These are phyloP conservation scores for Fistulina hepatica DNA, from an alignment of 1,284 basidiomycete species.

Conservation along the genomic window DNA sequence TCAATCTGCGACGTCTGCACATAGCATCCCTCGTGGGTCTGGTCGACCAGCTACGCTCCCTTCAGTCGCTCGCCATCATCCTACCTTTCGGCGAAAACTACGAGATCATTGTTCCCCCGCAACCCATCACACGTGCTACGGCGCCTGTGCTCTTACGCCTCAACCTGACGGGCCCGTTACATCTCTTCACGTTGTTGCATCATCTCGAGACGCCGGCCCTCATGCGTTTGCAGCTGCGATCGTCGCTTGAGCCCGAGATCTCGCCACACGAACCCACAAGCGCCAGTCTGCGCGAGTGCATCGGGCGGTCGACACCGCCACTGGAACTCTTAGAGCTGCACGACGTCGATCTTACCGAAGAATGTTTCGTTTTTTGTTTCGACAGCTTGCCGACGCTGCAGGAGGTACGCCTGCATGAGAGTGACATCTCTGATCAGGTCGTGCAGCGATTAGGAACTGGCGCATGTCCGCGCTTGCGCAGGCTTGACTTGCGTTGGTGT, in stretches of 20 bases:
- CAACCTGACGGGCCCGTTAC: conserved; percentile 30
- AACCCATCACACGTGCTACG: too few species aligned
- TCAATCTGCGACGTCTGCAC: too few species aligned
- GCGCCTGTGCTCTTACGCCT: too few species aligned
- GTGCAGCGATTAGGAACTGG: conserved; percentile 30
- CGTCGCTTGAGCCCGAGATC: conserved; percentile 28
- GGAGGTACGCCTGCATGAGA: conserved; percentile 48
- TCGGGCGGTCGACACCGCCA: conserved; percentile 30
- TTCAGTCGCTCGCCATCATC: too few species aligned
- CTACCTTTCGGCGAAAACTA: too few species aligned
- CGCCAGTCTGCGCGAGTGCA: conserved; percentile 29
- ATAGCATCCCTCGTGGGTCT: too few species aligned
- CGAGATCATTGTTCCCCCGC: too few species aligned
- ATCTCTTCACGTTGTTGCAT: conserved; percentile 33
- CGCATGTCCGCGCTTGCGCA: conserved; percentile 36
- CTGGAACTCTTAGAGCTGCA: conserved; percentile 43
- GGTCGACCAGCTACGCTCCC: too few species aligned
- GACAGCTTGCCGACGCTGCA: conserved; percentile 29
- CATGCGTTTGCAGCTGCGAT: conserved; percentile 34
- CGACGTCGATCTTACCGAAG: conserved; percentile 38
- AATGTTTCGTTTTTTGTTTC: conserved; percentile 34
- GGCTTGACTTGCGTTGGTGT: conserved; percentile 53
- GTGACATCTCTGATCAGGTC: conserved; percentile 43
- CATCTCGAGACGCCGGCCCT: conserved; percentile 35
- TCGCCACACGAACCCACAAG: conserved; percentile 31